These are phyloP conservation scores for Globisporangium echinulatum DNA, from an alignment of 352 stramenopile genomes.

Conservation along the genomic window DNA sequence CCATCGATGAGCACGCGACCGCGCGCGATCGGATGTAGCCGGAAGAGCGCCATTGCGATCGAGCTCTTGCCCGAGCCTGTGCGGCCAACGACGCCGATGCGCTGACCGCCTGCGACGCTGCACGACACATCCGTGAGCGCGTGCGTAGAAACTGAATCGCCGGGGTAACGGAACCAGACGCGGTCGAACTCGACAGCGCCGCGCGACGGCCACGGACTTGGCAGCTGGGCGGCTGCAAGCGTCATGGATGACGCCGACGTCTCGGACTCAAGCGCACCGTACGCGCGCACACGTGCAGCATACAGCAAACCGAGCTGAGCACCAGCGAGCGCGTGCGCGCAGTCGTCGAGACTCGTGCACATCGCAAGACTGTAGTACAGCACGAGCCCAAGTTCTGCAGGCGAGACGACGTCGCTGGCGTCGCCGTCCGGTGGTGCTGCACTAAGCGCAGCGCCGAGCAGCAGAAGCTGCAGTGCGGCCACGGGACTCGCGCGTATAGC, in stretches of 20 bases:
- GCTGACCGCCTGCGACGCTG: conserved; percentile 29
- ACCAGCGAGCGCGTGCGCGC: conserved; percentile 23
- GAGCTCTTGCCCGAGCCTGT: conserved; percentile 57
- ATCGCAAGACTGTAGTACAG: conserved; percentile 38
- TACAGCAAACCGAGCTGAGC: conserved; percentile 21
- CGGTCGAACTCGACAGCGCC: conserved; percentile 31
- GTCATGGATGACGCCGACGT: conserved; percentile 9
- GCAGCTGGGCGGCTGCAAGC: conserved; percentile 11
- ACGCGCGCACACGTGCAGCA: conserved; percentile 28
- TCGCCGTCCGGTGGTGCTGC: conserved; percentile 13
- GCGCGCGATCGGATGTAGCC: conserved; percentile 28
- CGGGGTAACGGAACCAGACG: conserved; percentile 25
- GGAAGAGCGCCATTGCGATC: conserved; percentile 45
- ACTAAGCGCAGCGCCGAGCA: conserved; percentile 29
- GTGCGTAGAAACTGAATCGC: conserved; percentile 6
- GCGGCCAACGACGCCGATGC: conserved; percentile 45
- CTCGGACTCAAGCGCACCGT: conserved; percentile 15
- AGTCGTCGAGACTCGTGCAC: conserved; percentile 24
- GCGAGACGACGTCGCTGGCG: conserved; percentile 7
- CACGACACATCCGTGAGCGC: conserved; percentile 42
- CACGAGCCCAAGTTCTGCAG: conserved; percentile 27
- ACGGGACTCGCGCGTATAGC: conserved; percentile 27
- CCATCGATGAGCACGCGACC: conserved; percentile 87
- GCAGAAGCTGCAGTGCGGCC: conserved; percentile 23
- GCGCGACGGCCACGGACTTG: conserved; percentile 18